These are phyloP conservation scores for Volvox reticuliferus DNA, from an alignment of 139 green algal genomes.

Conservation along the genomic window DNA sequence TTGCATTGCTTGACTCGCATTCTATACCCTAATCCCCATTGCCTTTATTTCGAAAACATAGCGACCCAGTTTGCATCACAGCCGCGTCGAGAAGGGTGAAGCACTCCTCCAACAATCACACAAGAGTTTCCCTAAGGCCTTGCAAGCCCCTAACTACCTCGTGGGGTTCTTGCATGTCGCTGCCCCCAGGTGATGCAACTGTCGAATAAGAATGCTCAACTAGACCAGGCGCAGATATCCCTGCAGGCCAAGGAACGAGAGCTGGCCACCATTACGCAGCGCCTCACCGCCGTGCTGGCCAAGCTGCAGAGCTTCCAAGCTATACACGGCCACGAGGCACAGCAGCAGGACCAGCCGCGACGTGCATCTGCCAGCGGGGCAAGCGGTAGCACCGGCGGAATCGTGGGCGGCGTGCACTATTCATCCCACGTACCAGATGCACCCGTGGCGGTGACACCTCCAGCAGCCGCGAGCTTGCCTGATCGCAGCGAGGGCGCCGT, in stretches of 20 bases:
- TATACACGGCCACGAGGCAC: background rate
- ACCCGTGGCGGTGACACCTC: too few species aligned
- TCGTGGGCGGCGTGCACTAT: too few species aligned
- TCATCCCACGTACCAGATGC: too few species aligned
- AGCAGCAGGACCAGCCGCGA: background rate
- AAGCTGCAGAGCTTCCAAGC: conserved; percentile 24
- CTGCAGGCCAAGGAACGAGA: conserved; percentile 27
- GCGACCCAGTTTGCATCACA: too few species aligned
- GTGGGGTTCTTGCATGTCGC: background rate
- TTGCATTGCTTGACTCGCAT: too few species aligned
- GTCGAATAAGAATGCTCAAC: conserved; percentile 41
- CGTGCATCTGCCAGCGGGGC: background rate
- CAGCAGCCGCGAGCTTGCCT: too few species aligned
- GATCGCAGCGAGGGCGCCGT: too few species aligned
- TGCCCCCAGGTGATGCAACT: conserved; percentile 36
- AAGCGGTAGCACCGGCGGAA: background rate
- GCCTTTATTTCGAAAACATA: too few species aligned
- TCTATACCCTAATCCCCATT: too few species aligned
- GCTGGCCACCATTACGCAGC: conserved; percentile 6
- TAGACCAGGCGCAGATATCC: conserved; percentile 24
- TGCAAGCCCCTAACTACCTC: background rate
- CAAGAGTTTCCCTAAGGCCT: too few species aligned
- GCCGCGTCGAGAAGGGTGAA: too few species aligned
- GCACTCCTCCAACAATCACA: too few species aligned
- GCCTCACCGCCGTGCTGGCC: conserved; percentile 20